These are phyloP conservation scores for Knufia fluminis DNA, from an alignment of 2,329 filamentous ascomycete genomes.

Conservation along the genomic window DNA sequence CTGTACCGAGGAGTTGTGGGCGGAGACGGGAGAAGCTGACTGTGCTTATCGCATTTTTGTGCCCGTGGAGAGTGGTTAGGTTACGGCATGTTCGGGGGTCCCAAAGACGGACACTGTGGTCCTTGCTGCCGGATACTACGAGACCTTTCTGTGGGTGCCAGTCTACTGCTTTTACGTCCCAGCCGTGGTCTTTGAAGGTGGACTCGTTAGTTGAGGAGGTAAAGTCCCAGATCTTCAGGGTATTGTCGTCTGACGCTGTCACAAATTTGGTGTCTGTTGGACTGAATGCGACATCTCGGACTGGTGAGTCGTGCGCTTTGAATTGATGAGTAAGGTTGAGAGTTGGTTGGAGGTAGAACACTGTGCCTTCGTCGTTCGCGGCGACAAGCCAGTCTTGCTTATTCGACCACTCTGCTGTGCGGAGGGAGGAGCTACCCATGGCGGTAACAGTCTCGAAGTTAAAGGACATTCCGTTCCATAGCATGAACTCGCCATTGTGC, in stretches of 20 bases:
- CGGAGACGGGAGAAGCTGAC: constrained; percentile 81
- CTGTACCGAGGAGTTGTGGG: constrained; percentile 79
- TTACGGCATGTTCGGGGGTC: constrained; percentile 87
- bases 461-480: constrained; percentile 98
- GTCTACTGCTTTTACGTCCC: constrained; percentile 94
- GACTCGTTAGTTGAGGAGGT: constrained; percentile 74
- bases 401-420: constrained; percentile 79
- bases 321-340: constrained; percentile 98
- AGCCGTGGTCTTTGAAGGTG: constrained; percentile 83
- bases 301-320: constrained; percentile 78
- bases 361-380: constrained; percentile 84
- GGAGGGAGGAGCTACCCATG: constrained; percentile 54
- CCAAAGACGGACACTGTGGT: constrained; percentile 96
- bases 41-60: constrained; percentile 95
- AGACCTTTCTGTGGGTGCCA: constrained; percentile 96
- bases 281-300: constrained; percentile 85
- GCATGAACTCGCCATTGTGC: constrained; percentile 92
- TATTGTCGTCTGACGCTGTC: constrained; percentile 88
- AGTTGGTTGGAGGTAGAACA: constrained; percentile 99
- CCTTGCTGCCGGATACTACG: constrained; percentile 91
- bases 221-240: constrained; percentile 94
- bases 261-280: constrained; percentile 94
- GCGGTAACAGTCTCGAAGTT: constrained; percentile 98
- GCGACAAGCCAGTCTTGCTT: constrained; percentile 96
- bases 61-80: constrained; percentile 85